Percentiles rank a stretch among this genome's conserved stretches.
Conservation (phyloP, 257 asterid genomes). For the Solanum ahanhuiri region DNA sequence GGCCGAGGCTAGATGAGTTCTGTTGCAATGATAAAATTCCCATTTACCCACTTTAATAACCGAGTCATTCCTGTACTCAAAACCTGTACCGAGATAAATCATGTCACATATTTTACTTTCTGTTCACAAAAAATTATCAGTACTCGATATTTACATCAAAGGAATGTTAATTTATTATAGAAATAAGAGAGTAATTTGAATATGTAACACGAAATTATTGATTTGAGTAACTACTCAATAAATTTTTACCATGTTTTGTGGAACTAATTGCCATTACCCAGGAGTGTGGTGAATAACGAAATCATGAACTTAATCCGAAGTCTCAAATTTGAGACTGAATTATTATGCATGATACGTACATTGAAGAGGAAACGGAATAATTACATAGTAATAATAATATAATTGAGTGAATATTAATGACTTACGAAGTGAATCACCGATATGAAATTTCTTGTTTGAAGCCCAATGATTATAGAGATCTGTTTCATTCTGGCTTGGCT, state of each 20-base stretch:
- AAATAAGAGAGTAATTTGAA: background rate
- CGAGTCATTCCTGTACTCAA: slow-evolving; percentile 59
- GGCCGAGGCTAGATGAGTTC: slow-evolving; percentile 26
- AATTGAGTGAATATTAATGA: background rate
- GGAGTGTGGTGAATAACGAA: background rate
- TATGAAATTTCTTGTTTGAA: slow-evolving; percentile 28
- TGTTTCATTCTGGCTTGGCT: slow-evolving; percentile 28
- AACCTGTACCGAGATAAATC: slow-evolving; percentile 22
- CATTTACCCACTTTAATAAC: slow-evolving; percentile 55
- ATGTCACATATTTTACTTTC: background rate
- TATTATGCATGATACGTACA: background rate
- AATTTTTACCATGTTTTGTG: background rate
- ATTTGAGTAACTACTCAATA: background rate
- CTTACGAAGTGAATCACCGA: slow-evolving; percentile 70
- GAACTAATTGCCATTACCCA: background rate
- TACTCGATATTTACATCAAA: background rate
- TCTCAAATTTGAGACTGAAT: background rate
- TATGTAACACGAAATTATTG: background rate
- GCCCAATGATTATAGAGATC: slow-evolving; percentile 52
- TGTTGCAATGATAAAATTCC: slow-evolving; percentile 73
- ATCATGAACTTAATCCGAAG: background rate
- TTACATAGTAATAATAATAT: background rate
- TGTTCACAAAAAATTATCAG: rapidly evolving
- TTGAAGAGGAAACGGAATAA: background rate
- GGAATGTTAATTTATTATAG: background rate